These are phyloP conservation scores for Colletotrichum godetiae DNA, from an alignment of 2,329 filamentous ascomycete species.

Conservation along the genomic window DNA sequence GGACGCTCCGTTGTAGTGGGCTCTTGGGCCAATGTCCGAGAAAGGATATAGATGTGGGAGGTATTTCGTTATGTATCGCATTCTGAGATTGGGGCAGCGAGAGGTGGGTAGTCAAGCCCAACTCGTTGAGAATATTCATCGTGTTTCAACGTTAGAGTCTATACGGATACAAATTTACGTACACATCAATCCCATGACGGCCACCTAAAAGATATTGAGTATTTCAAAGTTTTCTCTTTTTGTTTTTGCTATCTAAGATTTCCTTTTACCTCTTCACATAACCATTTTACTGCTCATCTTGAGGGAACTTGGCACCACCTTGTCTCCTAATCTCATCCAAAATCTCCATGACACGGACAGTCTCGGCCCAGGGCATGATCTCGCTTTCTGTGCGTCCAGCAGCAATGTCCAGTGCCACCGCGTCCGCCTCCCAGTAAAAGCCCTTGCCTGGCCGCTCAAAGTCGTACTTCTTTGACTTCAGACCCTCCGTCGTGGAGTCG, in stretches of 20 bases:
- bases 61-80: too few relatives aligned
- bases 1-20: constrained; percentile 34
- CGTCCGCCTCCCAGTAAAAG: constrained; percentile 59
- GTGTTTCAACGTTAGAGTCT: too few relatives aligned
- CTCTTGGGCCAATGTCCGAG: constrained; percentile 2
- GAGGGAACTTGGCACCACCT: constrained; percentile 44
- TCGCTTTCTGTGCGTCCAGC: constrained; percentile 50
- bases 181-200: too few relatives aligned
- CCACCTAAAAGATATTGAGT: too few relatives aligned
- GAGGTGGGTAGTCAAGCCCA: too few relatives aligned
- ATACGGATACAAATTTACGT: too few relatives aligned
- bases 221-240: not conserved
- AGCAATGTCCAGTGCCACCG: constrained; percentile 52
- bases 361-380: constrained; percentile 59
- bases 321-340: constrained; percentile 57
- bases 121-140: too few relatives aligned
- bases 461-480: constrained; percentile 44
- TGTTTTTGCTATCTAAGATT: not conserved
- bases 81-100: too few relatives aligned
- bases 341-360: constrained; percentile 56
- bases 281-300: constrained; percentile 32
- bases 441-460: constrained; percentile 50
- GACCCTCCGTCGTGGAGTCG: not conserved
- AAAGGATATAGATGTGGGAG: not conserved
- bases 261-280: too few relatives aligned